phyloP scores from a whole-genome alignment of 2,329 filamentous ascomycete genomes.

The Trichocomaceae sp. region DNA sequence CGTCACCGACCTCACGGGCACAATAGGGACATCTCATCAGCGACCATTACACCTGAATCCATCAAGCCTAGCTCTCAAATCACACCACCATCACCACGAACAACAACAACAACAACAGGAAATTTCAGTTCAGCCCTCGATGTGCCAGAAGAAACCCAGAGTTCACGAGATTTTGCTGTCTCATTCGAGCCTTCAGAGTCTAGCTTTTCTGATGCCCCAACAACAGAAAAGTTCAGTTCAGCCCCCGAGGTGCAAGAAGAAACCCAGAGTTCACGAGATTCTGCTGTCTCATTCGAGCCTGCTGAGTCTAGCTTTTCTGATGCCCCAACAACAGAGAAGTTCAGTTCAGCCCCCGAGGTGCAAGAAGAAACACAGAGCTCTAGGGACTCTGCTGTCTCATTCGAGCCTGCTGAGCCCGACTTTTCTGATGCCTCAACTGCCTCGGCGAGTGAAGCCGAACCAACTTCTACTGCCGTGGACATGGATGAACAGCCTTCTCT shows the following conservation, averaged over 20 bases:
- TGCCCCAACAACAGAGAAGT: background rate
- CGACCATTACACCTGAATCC: conserved; percentile 21
- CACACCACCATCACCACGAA: too few species aligned
- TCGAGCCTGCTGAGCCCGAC: background rate
- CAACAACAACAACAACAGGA: too few species aligned
- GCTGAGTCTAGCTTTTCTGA: background rate
- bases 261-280: conserved; percentile 31
- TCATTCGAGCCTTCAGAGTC: background rate
- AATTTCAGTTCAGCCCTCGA: background rate
- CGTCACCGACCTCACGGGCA: conserved; percentile 15
- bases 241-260: background rate
- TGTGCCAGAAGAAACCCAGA: background rate
- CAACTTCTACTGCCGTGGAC: background rate
- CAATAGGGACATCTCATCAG: conserved; percentile 24
- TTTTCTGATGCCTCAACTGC: background rate
- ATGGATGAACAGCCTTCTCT: background rate
- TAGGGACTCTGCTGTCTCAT: conserved; percentile 34
- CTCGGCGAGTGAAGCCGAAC: background rate
- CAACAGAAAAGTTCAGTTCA: background rate
- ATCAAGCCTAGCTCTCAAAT: conserved; percentile 9
- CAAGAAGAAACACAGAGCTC: conserved; percentile 17
- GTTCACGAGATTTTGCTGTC: conserved; percentile 37
- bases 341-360: background rate
- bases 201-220: conserved; percentile 3
- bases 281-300: conserved; percentile 20